Evolutionary conservation across 1,284 basidiomycete genomes (phyloP).

Genomic region (Cryptococcus jaspeensis): DNA sequence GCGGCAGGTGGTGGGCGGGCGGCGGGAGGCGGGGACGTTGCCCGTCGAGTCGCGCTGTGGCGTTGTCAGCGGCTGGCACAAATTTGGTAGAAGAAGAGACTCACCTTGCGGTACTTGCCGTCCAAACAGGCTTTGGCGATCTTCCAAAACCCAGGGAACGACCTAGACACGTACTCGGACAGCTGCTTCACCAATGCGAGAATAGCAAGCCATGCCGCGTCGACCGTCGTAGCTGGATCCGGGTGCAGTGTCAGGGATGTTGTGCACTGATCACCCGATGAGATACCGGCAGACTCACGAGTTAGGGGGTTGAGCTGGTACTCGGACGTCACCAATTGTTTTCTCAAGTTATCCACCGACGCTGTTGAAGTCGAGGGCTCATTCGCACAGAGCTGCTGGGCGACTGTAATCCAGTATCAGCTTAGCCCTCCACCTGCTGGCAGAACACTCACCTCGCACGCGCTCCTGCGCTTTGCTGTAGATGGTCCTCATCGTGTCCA

Average conservation of each 20-base stretch:
- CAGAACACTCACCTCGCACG: conserved; percentile 58
- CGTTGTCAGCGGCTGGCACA: conserved; percentile 1
- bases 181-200: conserved; percentile 60
- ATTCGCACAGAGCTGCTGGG: conserved; percentile 11
- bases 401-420: conserved; percentile 1
- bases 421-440: background rate
- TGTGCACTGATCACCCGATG: background rate
- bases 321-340: conserved; percentile 27
- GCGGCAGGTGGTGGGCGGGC: conserved; percentile 78
- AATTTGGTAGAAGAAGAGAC: conserved; percentile 1
- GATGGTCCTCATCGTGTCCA: conserved; percentile 70
- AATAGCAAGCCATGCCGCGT: conserved; percentile 78
- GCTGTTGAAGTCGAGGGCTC: conserved; percentile 33
- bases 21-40: conserved; percentile 47
- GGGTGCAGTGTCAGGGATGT: conserved; percentile 10
- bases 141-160: conserved; percentile 90
- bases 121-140: conserved; percentile 88
- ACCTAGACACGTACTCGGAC: conserved; percentile 56
- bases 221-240: conserved; percentile 26
- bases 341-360: conserved; percentile 28
- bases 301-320: conserved; percentile 51
- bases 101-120: conserved; percentile 81
- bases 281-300: conserved; percentile 56
- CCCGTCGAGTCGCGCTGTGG: conserved; percentile 37
- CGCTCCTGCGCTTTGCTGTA: conserved; percentile 60